Evolutionary conservation across 495 filamentous ascomycete species (phyloP), one percentile per base, ranked within the genome.

Genomic region (Aspergillus incahuasiensis): DNA sequence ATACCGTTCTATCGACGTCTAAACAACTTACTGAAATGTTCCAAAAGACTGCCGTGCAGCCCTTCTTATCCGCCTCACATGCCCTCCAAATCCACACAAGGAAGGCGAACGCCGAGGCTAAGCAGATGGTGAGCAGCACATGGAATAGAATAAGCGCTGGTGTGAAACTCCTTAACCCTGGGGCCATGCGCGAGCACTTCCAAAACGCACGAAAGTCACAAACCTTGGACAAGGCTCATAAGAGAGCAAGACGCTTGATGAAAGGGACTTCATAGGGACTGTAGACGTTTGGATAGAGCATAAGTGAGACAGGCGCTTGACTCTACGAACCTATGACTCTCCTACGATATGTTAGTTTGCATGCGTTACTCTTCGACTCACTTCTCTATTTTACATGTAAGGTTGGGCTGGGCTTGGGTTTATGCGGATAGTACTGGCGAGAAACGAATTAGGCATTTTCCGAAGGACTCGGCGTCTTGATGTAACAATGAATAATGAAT

Each of bases 171-270:
- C 43, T 74, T 12, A 64, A 71, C 50, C 41, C 71, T 15, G 48
- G 39, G 16, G 49, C 53, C 5, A 52, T 73, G 63, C 62, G 65
- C 64, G 65, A 72, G 40, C 66, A 63, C 54, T 22, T 76, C 18
- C 73, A 64, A 35, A 67, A 66, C 48, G 62, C 59, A 6, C 59
- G 59, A 22, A 73, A 65, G 46, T 65, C 58, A 39, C 59, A 65
- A 34, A 56, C 70, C 19, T 57, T 78, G 49, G 66, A 63, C 50
- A 72, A 58, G 11, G 74, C 73, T 40, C 75, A 79, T 42, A 65
- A 63, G 51, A 64, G 64, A 40, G 75, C 73, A 19, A 69, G 66
- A 39, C 52, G 65, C 38, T 43, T 79, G 46, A 45, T 72, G 54
- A 65, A 56, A 46, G 57, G 62, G 30, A 53, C 54, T 9, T 51